Conservation (phyloP, 345 rosid genomes). For the rapeseed (Brassica napus) region DNA sequence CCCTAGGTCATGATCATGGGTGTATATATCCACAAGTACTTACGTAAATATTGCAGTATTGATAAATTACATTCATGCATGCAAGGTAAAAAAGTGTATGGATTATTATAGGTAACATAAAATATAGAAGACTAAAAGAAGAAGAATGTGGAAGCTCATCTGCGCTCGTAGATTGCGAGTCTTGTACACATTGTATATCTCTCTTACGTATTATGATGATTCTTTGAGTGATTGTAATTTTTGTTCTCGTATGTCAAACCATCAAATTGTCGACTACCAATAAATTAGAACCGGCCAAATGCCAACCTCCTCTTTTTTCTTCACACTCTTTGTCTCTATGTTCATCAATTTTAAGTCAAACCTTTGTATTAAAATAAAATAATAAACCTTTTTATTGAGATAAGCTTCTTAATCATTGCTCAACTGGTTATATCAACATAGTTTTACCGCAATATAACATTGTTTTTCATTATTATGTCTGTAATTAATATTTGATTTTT, state of each 20-base stretch:
- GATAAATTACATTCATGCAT: not conserved
- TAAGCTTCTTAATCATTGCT: not conserved
- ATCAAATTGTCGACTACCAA: constrained; percentile 34
- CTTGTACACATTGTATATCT: not conserved
- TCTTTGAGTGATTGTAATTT: constrained; percentile 1
- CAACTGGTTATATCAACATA: not conserved
- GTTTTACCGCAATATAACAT: not conserved
- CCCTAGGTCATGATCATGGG: not conserved
- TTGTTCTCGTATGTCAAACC: constrained; percentile 19
- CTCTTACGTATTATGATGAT: constrained; percentile 25
- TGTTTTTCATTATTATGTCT: not conserved
- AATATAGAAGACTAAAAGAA: not conserved
- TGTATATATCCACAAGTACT: not conserved
- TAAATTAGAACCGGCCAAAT: constrained; percentile 30
- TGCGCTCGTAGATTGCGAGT: constrained; percentile 1
- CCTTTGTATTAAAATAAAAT: not conserved
- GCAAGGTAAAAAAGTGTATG: not conserved
- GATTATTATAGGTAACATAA: not conserved
- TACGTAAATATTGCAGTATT: not conserved
- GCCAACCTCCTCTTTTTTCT: constrained; percentile 22
- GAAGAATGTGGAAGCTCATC: not conserved
- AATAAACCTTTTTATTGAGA: not conserved
- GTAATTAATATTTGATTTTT: not conserved
- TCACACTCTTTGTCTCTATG: not conserved
- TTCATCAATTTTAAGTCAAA: constrained; percentile 10